A percentile compares a stretch with the other conserved stretches of the same genome.
phyloP scores from a whole-genome alignment of 78 protist genomes.

The Cavenderia fasciculata region DNA sequence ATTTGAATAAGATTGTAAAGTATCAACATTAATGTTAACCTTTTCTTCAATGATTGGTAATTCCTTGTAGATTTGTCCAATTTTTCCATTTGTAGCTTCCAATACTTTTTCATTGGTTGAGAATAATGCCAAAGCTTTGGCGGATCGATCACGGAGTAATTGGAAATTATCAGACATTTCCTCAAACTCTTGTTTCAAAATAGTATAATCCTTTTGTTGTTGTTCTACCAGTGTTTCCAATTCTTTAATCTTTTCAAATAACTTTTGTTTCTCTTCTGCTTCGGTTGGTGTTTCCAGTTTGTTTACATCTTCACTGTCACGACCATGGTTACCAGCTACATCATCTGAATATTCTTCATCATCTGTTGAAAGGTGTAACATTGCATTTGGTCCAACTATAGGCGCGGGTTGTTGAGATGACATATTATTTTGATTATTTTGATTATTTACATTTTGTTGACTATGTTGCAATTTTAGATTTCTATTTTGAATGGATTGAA shows the following conservation, averaged over 20 bases:
- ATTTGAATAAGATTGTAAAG: conserved; percentile 61
- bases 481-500: too few relatives aligned
- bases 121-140: conserved; percentile 30
- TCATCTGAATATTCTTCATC: too few relatives aligned
- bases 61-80: conserved; percentile 16
- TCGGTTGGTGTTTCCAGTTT: conserved; percentile 35
- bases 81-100: conserved; percentile 15
- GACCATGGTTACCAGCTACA: too few relatives aligned
- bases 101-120: conserved; percentile 52
- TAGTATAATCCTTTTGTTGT: conserved; percentile 41
- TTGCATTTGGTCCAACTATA: too few relatives aligned
- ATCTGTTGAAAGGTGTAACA: too few relatives aligned
- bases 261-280: conserved; percentile 53
- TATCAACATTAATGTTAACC: conserved; percentile 43
- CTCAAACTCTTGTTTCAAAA: conserved; percentile 43
- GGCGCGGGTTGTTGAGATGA: too few relatives aligned
- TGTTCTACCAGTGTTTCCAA: conserved; percentile 17
- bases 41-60: conserved; percentile 72
- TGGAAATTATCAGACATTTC: conserved; percentile 6
- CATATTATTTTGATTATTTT: too few relatives aligned
- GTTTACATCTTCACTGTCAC: too few relatives aligned
- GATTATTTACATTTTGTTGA: too few relatives aligned
- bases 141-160: conserved; percentile 24
- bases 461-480: too few relatives aligned
- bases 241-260: conserved; percentile 25